Evolutionary conservation across 352 stramenopile genomes (phyloP).

Genomic region (Phytophthora pisi): DNA sequence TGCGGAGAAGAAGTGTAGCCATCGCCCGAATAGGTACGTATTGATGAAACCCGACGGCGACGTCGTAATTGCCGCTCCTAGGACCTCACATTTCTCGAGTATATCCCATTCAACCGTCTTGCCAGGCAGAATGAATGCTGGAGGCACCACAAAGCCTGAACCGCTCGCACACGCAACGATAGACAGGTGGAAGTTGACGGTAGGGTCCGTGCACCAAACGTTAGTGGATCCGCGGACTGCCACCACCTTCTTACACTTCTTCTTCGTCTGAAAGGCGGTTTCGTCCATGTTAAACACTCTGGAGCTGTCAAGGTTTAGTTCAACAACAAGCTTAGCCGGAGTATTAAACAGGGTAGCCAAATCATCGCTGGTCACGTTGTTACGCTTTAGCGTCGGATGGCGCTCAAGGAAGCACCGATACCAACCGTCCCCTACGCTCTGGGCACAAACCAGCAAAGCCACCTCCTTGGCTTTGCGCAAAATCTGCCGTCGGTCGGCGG

Average conservation of each 20-base stretch:
- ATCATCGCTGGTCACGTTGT: conserved; percentile 8
- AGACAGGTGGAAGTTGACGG: conserved; percentile 4
- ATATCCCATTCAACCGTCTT: conserved; percentile 1
- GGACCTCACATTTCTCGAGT: not conserved
- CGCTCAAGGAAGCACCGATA: conserved; percentile 29
- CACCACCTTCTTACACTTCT: not conserved
- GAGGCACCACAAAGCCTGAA: not conserved
- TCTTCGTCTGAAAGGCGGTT: conserved; percentile 5
- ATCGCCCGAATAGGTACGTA: not conserved
- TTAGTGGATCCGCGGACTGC: not conserved
- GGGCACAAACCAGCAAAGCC: not conserved
- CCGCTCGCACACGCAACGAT: not conserved
- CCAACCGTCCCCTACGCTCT: conserved; percentile 17
- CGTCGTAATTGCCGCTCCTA: not conserved
- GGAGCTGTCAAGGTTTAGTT: not conserved
- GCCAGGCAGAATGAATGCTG: not conserved
- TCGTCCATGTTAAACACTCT: not conserved
- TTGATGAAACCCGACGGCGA: conserved; percentile 1
- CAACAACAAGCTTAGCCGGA: conserved; percentile 12
- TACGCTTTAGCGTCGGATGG: conserved; percentile 7
- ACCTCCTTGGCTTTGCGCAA: conserved; percentile 21
- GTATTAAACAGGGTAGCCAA: conserved; percentile 21
- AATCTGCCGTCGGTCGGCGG: conserved; percentile 14
- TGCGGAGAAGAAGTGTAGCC: not conserved
- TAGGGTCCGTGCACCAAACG: conserved; percentile 2